Percentiles rank a stretch among this genome's conserved stretches.
These are phyloP conservation scores for Agrocybe chaxingu DNA, from an alignment of 768 basidiomycete genomes.

Conservation along the genomic window DNA sequence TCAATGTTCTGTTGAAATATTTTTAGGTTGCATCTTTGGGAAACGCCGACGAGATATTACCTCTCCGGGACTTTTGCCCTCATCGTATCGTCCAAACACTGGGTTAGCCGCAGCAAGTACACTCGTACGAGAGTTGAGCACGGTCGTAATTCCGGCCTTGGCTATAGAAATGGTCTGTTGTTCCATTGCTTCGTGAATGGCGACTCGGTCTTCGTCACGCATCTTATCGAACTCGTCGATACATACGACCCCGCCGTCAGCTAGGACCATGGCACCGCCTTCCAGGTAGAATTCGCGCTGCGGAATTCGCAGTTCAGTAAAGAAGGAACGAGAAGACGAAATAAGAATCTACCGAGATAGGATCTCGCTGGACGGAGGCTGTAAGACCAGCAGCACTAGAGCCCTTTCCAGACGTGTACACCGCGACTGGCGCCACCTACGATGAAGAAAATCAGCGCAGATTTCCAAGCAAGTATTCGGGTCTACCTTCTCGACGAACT, in stretches of 20 bases:
- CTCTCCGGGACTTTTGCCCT: slow-evolving; percentile 94
- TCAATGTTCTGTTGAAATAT: slow-evolving; percentile 71
- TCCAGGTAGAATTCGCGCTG: slow-evolving; percentile 98
- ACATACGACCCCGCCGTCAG: slow-evolving; percentile 97
- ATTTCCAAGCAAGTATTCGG: neutral
- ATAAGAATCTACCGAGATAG: slow-evolving; percentile 66
- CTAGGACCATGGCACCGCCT: slow-evolving; percentile 98
- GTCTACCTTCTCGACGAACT: slow-evolving; percentile 92
- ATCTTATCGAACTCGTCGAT: slow-evolving; percentile 99
- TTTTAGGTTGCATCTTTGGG: too few relatives aligned
- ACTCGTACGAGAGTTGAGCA: slow-evolving; percentile 92
- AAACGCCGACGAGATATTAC: slow-evolving; percentile 31
- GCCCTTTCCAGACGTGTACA: slow-evolving; percentile 98
- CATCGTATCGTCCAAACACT: slow-evolving; percentile 96
- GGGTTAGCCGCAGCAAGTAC: slow-evolving; percentile 98
- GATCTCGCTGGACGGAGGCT: slow-evolving; percentile 93
- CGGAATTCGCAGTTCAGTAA: slow-evolving; percentile 4
- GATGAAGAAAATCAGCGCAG: neutral
- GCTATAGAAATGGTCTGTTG: slow-evolving; percentile 99
- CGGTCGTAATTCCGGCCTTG: slow-evolving; percentile 98
- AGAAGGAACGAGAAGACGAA: neutral
- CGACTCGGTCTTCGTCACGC: slow-evolving; percentile 98
- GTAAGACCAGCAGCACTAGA: slow-evolving; percentile 98
- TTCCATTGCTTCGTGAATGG: slow-evolving; percentile 99
- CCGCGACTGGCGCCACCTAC: slow-evolving; percentile 94